Conservation (phyloP, 1,284 basidiomycete genomes). For the Cutaneotrichosporon sp. region DNA sequence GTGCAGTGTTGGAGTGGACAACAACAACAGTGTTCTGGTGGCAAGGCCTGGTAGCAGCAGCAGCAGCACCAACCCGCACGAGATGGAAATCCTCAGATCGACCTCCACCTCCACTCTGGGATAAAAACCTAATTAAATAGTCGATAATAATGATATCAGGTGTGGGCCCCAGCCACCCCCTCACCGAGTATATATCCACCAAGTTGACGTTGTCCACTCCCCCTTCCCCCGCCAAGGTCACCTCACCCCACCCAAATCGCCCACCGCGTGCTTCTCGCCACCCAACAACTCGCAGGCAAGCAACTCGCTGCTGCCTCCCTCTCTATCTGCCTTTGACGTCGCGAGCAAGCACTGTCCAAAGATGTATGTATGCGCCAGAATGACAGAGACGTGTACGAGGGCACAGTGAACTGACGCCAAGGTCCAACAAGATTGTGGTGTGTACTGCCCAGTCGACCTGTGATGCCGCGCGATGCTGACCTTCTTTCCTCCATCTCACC, state of each 20-base stretch:
- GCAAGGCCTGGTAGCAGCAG: neutral
- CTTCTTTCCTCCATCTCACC: neutral
- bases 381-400: neutral
- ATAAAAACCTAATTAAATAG: slow-evolving; percentile 3
- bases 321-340: neutral
- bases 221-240: neutral
- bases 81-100: slow-evolving; percentile 16
- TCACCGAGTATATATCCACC: slow-evolving; percentile 7
- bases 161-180: slow-evolving; percentile 7
- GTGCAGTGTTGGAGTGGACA: neutral
- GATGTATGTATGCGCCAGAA: slow-evolving; percentile 26
- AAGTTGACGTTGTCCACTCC: slow-evolving; percentile 1
- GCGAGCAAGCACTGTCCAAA: slow-evolving; percentile 11
- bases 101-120: slow-evolving; percentile 11
- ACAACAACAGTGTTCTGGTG: slow-evolving; percentile 1
- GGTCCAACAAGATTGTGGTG: slow-evolving; percentile 56
- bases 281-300: neutral
- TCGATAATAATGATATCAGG: neutral
- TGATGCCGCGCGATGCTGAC: slow-evolving; percentile 8
- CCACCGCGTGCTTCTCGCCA: neutral
- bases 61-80: neutral
- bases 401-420: slow-evolving; percentile 37
- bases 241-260: neutral
- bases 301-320: neutral
- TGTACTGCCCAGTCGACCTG: slow-evolving; percentile 23